These are phyloP conservation scores for Nakazawaea pomicola DNA, from an alignment of 805 yeast species.

Conservation along the genomic window DNA sequence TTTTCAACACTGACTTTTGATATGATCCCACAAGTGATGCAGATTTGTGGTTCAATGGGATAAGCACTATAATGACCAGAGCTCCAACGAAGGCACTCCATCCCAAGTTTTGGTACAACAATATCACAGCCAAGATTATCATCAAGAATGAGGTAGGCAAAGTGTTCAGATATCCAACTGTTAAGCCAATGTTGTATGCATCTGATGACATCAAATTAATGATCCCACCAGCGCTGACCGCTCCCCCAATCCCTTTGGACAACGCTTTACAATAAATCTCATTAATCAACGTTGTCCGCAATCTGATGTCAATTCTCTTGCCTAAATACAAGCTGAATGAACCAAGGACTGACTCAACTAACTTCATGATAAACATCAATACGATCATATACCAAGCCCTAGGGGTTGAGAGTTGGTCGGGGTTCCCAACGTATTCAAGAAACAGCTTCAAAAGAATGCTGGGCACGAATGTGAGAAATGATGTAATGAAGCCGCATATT, in stretches of 20 bases:
- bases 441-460: slow-evolving; percentile 71
- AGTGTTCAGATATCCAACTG: slow-evolving; percentile 15
- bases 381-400: slow-evolving; percentile 87
- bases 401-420: slow-evolving; percentile 48
- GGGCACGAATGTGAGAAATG: slow-evolving; percentile 69
- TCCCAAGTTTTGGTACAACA: slow-evolving; percentile 37
- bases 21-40: slow-evolving; percentile 26
- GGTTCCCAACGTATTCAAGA: slow-evolving; percentile 79
- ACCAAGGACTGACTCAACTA: slow-evolving; percentile 54
- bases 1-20: slow-evolving; percentile 31
- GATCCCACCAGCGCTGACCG: neutral
- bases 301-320: slow-evolving; percentile 85
- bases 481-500: slow-evolving; percentile 64
- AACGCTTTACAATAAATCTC: slow-evolving; percentile 91
- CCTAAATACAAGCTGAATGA: slow-evolving; percentile 87
- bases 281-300: slow-evolving; percentile 85
- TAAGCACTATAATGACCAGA: slow-evolving; percentile 29
- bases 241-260: slow-evolving; percentile 39
- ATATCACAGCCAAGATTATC: slow-evolving; percentile 27
- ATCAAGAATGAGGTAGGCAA: slow-evolving; percentile 16
- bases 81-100: slow-evolving; percentile 43
- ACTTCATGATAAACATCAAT: slow-evolving; percentile 60
- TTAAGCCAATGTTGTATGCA: slow-evolving; percentile 7
- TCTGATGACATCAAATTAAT: slow-evolving; percentile 11
- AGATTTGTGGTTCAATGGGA: slow-evolving; percentile 36